Evolutionary conservation across 805 yeast genomes (phyloP).

Genomic region (Wickerhamomyces rabaulensis): DNA sequence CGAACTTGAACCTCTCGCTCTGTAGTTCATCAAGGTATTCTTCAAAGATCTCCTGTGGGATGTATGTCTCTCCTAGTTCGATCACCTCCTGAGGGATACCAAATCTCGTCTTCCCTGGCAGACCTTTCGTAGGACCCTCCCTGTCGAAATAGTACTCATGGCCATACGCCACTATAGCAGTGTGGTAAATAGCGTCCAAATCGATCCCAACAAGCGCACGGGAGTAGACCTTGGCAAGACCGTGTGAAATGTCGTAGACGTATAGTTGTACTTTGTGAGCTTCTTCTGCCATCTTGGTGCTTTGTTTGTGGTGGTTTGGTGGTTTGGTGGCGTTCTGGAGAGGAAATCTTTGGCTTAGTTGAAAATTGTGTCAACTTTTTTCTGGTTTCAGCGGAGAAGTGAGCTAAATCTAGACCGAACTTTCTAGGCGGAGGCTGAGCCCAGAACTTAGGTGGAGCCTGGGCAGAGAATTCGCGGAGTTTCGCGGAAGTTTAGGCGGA

Average conservation of each 20-base stretch:
- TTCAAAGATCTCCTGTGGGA: slow-evolving; percentile 45
- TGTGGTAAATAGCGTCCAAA: slow-evolving; percentile 64
- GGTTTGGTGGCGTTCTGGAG: not conserved
- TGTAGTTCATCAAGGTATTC: slow-evolving; percentile 49
- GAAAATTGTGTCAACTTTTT: not conserved
- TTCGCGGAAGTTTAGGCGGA: too few relatives aligned
- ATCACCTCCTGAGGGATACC: slow-evolving; percentile 51
- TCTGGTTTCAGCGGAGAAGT: too few relatives aligned
- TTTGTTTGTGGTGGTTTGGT: not conserved
- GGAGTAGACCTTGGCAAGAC: slow-evolving; percentile 50
- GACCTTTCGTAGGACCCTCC: slow-evolving; percentile 41
- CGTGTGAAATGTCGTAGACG: slow-evolving; percentile 60
- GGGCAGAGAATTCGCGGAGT: too few relatives aligned
- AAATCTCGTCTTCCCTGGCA: slow-evolving; percentile 53
- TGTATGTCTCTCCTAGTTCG: slow-evolving; percentile 47
- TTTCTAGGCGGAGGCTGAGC: too few relatives aligned
- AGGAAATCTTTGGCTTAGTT: not conserved
- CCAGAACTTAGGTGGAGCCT: too few relatives aligned
- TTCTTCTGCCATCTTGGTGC: not conserved
- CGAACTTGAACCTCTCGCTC: slow-evolving; percentile 33
- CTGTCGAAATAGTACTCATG: slow-evolving; percentile 55
- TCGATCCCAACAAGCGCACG: slow-evolving; percentile 45
- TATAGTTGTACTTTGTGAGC: slow-evolving; percentile 14
- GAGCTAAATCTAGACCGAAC: too few relatives aligned
- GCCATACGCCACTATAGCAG: slow-evolving; percentile 49